Evolutionary conservation across 345 rosid genomes (phyloP), one percentile per base, ranked within the genome.

Genomic region (Reutealis trisperma): DNA sequence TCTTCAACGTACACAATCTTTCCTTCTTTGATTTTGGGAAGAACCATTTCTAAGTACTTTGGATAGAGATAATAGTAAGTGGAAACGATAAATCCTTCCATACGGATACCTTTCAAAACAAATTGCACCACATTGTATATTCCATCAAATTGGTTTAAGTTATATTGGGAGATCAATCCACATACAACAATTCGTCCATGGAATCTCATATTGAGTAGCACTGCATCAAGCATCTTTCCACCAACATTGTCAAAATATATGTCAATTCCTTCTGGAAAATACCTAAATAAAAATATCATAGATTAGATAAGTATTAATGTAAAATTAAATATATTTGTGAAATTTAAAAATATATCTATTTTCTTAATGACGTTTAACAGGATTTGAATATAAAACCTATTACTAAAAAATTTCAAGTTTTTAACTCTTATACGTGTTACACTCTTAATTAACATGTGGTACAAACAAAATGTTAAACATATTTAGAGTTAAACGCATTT

Each of bases 221-320:
- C 82, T 0, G 82, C 82, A 22, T 83, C 85, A 3, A 83, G 80
- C 85, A 79, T 79, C 73, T 78, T 79, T 10, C 85, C 85, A 8
- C 83, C 85, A 2, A 83, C 83, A 22, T 83, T 83, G 27, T 83
- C 80, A 57, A 83, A 83, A 71, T 79, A 83, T 27, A 83, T 76
- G 49, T 83, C 80, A 18, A 79, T 70, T 60, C 73, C 73, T 54
- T 70, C 22, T 0, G 62, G 73, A 52, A 70, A 70, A 60, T 15
- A 52, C 62, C 73, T 52, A 60, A 8, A 5, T 22, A 70, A 5
- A 58, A 47, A 12, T 47, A 9, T 8, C 11, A 8, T 47, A 2
- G 12, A 47, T 47, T 47, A 47, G 11, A 37, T 47, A 47, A 8
- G 62, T 19, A 7, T 24, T 8, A 10, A 47, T 47, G 51, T 47